Conservation (phyloP, 169 alveolate species). For the Plasmodium malariae region DNA sequence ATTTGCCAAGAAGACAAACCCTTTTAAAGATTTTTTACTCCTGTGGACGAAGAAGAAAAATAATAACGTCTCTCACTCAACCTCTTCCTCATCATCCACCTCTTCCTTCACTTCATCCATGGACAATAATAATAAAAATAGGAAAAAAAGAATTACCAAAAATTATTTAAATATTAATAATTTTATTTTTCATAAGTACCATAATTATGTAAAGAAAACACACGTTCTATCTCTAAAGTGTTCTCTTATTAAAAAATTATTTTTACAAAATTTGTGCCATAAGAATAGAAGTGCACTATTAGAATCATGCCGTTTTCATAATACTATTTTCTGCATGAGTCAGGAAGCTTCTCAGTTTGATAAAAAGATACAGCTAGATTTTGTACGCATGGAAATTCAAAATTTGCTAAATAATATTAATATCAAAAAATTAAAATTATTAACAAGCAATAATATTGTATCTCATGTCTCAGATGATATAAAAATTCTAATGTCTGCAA, state of each 20-base stretch:
- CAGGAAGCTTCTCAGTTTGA: slow-evolving; percentile 44
- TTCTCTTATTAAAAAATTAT: slow-evolving; percentile 59
- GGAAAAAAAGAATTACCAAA: neutral
- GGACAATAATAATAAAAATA: neutral
- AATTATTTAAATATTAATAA: slow-evolving; percentile 38
- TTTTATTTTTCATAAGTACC: slow-evolving; percentile 58
- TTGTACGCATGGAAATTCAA: slow-evolving; percentile 55
- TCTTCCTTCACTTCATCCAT: too few species aligned
- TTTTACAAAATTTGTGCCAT: slow-evolving; percentile 25
- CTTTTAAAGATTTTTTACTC: slow-evolving; percentile 16
- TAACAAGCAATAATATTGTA: slow-evolving; percentile 42
- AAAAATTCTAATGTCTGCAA: slow-evolving; percentile 69
- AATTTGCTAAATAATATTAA: slow-evolving; percentile 29
- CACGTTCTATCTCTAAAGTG: slow-evolving; percentile 50
- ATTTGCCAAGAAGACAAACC: slow-evolving; percentile 30
- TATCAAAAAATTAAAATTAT: slow-evolving; percentile 30
- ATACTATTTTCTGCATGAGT: slow-evolving; percentile 38
- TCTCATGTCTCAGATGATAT: slow-evolving; percentile 38
- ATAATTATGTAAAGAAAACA: slow-evolving; percentile 48
- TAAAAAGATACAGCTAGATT: slow-evolving; percentile 36
- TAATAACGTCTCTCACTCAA: too few species aligned
- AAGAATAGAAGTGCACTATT: slow-evolving; percentile 20
- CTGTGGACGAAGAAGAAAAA: slow-evolving; percentile 6
- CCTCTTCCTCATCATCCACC: too few species aligned
- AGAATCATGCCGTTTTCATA: slow-evolving; percentile 63